Conservation (phyloP, 2,329 filamentous ascomycete species). For the Talaromyces amestolkiae region DNA sequence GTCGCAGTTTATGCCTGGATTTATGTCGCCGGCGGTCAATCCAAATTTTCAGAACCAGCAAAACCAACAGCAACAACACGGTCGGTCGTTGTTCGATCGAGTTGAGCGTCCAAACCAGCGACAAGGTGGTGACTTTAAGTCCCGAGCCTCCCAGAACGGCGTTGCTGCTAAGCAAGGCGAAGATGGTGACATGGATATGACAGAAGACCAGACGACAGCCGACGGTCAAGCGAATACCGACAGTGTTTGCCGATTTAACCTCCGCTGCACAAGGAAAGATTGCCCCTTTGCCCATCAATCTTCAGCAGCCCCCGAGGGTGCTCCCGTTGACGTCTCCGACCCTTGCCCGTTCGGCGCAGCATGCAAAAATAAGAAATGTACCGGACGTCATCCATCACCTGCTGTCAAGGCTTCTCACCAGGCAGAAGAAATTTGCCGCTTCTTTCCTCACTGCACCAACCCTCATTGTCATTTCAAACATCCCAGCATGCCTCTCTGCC, state of each 20-base stretch:
- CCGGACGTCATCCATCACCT: slow-evolving; percentile 86
- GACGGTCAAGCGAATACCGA: slow-evolving; percentile 55
- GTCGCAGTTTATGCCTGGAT: slow-evolving; percentile 64
- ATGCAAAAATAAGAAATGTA: slow-evolving; percentile 95
- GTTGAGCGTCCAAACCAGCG: slow-evolving; percentile 54
- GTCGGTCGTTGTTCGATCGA: slow-evolving; percentile 72
- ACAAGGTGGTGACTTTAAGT: slow-evolving; percentile 55
- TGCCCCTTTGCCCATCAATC: slow-evolving; percentile 95
- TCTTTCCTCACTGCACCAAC: slow-evolving; percentile 89
- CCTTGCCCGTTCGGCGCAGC: slow-evolving; percentile 81
- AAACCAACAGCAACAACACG: slow-evolving; percentile 27
- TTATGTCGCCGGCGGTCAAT: slow-evolving; percentile 53
- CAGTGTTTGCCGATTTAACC: slow-evolving; percentile 83
- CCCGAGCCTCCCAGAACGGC: slow-evolving; percentile 38
- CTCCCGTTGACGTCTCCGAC: slow-evolving; percentile 74
- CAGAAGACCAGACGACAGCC: slow-evolving; percentile 33
- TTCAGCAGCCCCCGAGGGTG: slow-evolving; percentile 76
- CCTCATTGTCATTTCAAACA: slow-evolving; percentile 85
- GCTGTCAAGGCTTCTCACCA: slow-evolving; percentile 76
- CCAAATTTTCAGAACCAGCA: slow-evolving; percentile 51
- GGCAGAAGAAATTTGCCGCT: slow-evolving; percentile 82
- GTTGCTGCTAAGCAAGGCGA: slow-evolving; percentile 23
- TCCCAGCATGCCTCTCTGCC: slow-evolving; percentile 79
- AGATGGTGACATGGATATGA: slow-evolving; percentile 39
- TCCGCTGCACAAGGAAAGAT: slow-evolving; percentile 80